A percentile compares a stretch with the other conserved stretches of the same genome.
These are phyloP conservation scores for Pseudoturritis turrita DNA, from an alignment of 345 rosid species.

Conservation along the genomic window DNA sequence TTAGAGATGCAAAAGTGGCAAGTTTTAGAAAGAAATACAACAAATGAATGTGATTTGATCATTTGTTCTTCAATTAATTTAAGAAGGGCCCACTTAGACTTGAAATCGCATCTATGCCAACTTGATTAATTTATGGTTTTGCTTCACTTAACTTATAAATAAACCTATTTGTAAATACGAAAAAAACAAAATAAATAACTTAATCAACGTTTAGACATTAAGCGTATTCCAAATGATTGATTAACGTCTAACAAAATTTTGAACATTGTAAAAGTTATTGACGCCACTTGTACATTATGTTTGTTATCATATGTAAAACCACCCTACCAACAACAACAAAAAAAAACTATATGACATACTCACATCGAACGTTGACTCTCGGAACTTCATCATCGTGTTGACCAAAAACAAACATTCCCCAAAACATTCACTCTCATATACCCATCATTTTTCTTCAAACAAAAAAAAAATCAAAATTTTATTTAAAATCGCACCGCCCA, in stretches of 20 bases:
- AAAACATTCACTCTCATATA: not conserved
- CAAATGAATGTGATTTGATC: not conserved
- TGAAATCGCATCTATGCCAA: not conserved
- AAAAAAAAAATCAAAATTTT: not conserved
- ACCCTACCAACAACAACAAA: not conserved
- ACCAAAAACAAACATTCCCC: conserved; percentile 7
- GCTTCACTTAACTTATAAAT: not conserved
- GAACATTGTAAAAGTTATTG: not conserved
- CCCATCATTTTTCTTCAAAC: not conserved
- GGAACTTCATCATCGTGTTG: conserved; percentile 12
- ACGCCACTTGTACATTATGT: conserved; percentile 7
- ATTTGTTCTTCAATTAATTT: not conserved
- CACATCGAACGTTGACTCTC: conserved; percentile 21
- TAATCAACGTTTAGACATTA: not conserved
- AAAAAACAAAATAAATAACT: not conserved
- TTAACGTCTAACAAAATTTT: not conserved
- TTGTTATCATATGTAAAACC: not conserved
- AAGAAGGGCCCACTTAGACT: not conserved
- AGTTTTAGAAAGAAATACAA: not conserved
- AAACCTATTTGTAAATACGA: not conserved
- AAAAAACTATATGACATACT: not conserved
- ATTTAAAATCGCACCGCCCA: not conserved
- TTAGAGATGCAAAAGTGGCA: not conserved
- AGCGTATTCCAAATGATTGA: not conserved
- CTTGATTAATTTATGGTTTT: not conserved